A percentile compares a stretch with the other conserved stretches of the same genome.
phyloP scores from a whole-genome alignment of 169 alveolate genomes.

The Plasmodium gonderi region DNA sequence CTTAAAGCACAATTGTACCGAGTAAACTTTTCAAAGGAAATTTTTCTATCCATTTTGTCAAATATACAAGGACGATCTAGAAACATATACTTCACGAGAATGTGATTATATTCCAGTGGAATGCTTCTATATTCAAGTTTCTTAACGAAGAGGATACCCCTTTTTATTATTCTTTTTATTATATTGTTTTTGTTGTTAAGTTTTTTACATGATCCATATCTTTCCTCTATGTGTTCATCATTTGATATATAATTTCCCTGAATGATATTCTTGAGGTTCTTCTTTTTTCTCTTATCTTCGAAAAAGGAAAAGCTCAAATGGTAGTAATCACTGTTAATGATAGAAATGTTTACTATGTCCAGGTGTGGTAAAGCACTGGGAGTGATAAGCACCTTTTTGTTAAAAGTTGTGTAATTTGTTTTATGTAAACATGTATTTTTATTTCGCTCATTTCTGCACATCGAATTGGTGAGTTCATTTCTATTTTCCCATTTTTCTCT shows the following conservation, averaged over 20 bases:
- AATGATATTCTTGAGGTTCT: not conserved
- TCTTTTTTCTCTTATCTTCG: not conserved
- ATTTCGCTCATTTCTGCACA: not conserved
- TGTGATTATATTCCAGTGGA: not conserved
- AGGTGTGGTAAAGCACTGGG: slow-evolving; percentile 49
- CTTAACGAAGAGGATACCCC: slow-evolving; percentile 70
- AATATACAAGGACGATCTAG: not conserved
- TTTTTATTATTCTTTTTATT: slow-evolving; percentile 46
- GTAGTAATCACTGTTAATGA: not conserved
- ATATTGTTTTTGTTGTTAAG: not conserved
- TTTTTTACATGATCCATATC: not conserved
- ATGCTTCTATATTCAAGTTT: slow-evolving; percentile 16
- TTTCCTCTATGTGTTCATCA: not conserved
- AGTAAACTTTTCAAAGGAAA: not conserved
- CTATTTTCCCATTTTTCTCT: not conserved
- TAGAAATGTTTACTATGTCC: slow-evolving; percentile 28
- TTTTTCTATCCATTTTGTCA: not conserved
- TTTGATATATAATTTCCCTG: not conserved
- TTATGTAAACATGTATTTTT: not conserved
- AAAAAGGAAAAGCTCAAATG: slow-evolving; percentile 21
- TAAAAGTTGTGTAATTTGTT: not conserved
- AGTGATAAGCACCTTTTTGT: not conserved
- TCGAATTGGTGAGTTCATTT: not conserved
- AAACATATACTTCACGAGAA: not conserved
- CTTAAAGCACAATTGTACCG: not conserved